Conservation (phyloP, 768 basidiomycete genomes). For the Boletus fagicola region DNA sequence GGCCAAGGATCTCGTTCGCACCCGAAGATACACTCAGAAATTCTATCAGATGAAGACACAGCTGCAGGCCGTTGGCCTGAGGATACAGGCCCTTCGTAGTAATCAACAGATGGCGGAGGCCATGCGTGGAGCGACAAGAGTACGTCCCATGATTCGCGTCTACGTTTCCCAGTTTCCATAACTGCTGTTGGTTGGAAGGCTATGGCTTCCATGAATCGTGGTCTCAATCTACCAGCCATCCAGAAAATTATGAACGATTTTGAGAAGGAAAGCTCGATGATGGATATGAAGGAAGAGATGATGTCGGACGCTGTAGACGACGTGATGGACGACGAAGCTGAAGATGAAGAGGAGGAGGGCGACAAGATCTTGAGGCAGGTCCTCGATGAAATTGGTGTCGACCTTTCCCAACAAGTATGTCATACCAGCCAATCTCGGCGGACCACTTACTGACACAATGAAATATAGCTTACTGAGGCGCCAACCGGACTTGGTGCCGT, state of each 20-base stretch:
- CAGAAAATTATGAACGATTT: slow-evolving; percentile 98
- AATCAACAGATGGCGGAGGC: slow-evolving; percentile 99
- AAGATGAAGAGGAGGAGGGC: slow-evolving; percentile 94
- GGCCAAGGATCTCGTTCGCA: slow-evolving; percentile 98
- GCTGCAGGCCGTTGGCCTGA: slow-evolving; percentile 89
- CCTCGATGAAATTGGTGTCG: slow-evolving; percentile 94
- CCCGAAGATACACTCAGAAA: slow-evolving; percentile 92
- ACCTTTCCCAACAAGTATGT: slow-evolving; percentile 77
- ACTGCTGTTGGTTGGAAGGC: slow-evolving; percentile 52
- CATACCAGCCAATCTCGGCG: not conserved
- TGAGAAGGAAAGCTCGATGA: slow-evolving; percentile 93
- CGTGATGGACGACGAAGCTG: slow-evolving; percentile 88
- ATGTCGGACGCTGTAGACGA: slow-evolving; percentile 99
- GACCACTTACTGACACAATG: slow-evolving; percentile 10
- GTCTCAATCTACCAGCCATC: slow-evolving; percentile 91
- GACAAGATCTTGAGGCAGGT: slow-evolving; percentile 96
- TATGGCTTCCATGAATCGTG: slow-evolving; percentile 97
- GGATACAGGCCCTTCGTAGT: slow-evolving; percentile 94
- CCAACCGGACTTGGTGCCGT: slow-evolving; percentile 68
- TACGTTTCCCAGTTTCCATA: slow-evolving; percentile 1
- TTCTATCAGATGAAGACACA: slow-evolving; percentile 99
- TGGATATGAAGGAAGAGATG: slow-evolving; percentile 99
- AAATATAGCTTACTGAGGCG: slow-evolving; percentile 71
- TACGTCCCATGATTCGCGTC: slow-evolving; percentile 40
- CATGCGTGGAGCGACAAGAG: slow-evolving; percentile 96